Evolutionary conservation across 2,329 filamentous ascomycete species (phyloP), one percentile per base, ranked within the genome.

Genomic region (Cryphonectria nitschkei): DNA sequence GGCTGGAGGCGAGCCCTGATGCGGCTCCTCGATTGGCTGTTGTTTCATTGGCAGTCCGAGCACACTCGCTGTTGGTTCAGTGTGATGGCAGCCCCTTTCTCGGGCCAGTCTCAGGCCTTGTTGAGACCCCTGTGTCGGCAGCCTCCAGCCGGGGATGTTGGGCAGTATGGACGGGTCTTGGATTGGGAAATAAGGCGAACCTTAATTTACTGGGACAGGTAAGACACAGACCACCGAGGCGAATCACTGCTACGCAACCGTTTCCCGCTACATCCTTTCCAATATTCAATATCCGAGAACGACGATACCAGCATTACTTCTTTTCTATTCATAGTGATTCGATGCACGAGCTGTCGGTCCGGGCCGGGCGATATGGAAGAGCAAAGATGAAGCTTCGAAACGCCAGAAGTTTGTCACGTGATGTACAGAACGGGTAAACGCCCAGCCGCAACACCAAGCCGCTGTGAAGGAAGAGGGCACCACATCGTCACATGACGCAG

Each of bases 401-500:
- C 34, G 22, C 19, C 6, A 39, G 54, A 19, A 65, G 19, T 63
- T 19, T 64, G 61, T 72, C 70, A 70, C 70, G 70, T 72, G 70
- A 72, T 68, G 63, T 63, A 34, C 37, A 50, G 41, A 70, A 63
- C 50, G 26, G 70, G 68, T 41, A 41, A 61, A 54, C 37, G 32
- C 29, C 41, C 52, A 64, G 16, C 41, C 7, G 39, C 39, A 43
- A 43, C 61, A 43, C 34, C 14, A 34, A 22, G 34, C 37, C 29
- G 3, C 60, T 26, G 34, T 9, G 37, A 46, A 66, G 70, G 68
- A 65, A 72, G 70, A 70, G 37, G n/a, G 56, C n/a, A 52, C 39
- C 32, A 64, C 67, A 69, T 70, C 64, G 61, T 70, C 68, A 70
- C 68, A 70, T 72, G 68, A 64, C 68, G 61, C 32, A 66, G 46